Percentiles rank a stretch among this genome's conserved stretches.
Evolutionary conservation across 257 asterid species (phyloP).

Genomic region (Osmanthus fragrans): DNA sequence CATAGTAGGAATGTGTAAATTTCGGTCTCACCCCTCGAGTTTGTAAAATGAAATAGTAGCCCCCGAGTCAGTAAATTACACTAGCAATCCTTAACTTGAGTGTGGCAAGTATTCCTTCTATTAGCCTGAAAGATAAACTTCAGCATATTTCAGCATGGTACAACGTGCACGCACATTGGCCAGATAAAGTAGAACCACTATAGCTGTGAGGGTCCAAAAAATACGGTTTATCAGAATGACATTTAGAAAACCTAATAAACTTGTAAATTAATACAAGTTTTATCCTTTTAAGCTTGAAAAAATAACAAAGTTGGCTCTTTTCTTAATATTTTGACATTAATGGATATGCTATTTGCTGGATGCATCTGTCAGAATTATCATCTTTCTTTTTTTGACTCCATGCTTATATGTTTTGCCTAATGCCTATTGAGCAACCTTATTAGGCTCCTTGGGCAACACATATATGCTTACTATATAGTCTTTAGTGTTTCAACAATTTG

Average conservation of each 20-base stretch:
- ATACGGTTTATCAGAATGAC: background rate
- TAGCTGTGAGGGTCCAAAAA: background rate
- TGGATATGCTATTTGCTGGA: background rate
- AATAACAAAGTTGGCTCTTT: background rate
- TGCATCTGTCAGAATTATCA: background rate
- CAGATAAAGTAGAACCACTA: background rate
- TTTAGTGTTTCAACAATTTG: background rate
- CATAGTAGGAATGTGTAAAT: conserved; percentile 6
- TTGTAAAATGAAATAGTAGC: background rate
- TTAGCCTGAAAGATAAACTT: background rate
- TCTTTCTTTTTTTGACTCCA: background rate
- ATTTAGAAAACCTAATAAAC: background rate
- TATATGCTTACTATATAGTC: background rate
- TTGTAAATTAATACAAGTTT: background rate
- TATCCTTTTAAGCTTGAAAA: background rate
- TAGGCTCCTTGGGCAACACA: background rate
- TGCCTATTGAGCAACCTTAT: background rate
- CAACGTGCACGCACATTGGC: background rate
- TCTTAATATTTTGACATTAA: background rate
- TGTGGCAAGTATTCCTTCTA: background rate
- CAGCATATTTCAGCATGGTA: background rate
- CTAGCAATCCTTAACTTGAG: background rate
- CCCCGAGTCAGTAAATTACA: background rate
- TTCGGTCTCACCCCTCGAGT: background rate
- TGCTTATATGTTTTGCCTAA: background rate